phyloP scores from a whole-genome alignment of 352 stramenopile genomes.

The Thalassiosira livingstoniorum region DNA sequence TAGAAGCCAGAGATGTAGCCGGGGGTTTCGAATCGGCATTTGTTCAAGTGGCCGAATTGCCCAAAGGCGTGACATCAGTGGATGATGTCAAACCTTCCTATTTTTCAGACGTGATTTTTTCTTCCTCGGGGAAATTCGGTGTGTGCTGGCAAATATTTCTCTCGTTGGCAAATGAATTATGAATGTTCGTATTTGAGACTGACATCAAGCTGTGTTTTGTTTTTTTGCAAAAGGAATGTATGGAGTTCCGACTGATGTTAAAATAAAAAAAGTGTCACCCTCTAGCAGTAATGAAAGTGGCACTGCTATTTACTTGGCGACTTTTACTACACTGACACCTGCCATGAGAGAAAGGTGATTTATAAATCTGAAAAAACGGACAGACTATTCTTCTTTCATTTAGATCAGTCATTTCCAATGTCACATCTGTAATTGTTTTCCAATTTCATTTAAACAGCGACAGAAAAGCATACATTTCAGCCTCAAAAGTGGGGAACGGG shows the following conservation, averaged over 20 bases:
- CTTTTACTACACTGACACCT: conserved; percentile 66
- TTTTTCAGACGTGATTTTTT: conserved; percentile 55
- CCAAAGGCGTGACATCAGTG: conserved; percentile 40
- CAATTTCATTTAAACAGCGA: conserved; percentile 34
- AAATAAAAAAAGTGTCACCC: conserved; percentile 51
- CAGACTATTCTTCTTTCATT: background rate
- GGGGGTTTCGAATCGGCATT: conserved; percentile 55
- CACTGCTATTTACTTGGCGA: conserved; percentile 44
- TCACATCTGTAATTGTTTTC: background rate
- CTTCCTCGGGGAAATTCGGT: conserved; percentile 57
- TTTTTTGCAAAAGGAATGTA: conserved; percentile 43
- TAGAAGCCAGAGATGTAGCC: conserved; percentile 54
- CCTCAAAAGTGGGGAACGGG: conserved; percentile 57
- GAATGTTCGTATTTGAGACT: too few species aligned
- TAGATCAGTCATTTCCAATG: background rate
- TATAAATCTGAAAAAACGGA: too few species aligned
- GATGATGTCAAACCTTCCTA: conserved; percentile 41
- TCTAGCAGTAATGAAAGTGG: conserved; percentile 8
- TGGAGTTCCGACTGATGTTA: conserved; percentile 58
- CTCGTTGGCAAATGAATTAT: background rate
- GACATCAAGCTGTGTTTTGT: too few species aligned
- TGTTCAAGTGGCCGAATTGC: conserved; percentile 59
- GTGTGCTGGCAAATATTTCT: background rate
- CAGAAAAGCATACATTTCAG: conserved; percentile 60
- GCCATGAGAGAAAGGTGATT: conserved; percentile 63